A percentile compares a stretch with the other conserved stretches of the same genome.
These are phyloP conservation scores for Fusarium pininemorale DNA, from an alignment of 2,329 filamentous ascomycete genomes.

Conservation along the genomic window DNA sequence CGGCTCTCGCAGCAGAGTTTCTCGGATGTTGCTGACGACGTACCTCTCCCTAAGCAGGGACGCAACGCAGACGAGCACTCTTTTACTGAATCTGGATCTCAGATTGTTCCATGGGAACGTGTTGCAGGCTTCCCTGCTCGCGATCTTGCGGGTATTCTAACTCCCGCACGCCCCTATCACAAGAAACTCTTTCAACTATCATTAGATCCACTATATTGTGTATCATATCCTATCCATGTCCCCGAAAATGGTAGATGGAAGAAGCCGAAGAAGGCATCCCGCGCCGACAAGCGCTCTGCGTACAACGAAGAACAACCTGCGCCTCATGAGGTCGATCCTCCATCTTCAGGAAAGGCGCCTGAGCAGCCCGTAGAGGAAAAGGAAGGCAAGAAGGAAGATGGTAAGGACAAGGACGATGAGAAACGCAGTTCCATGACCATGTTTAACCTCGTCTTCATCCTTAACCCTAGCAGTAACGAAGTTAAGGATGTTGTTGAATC, in stretches of 20 bases:
- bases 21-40: conserved; percentile 49
- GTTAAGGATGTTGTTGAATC: conserved; percentile 78
- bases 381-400: conserved; percentile 42
- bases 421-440: conserved; percentile 84
- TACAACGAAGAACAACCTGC: conserved; percentile 46
- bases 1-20: conserved; percentile 53
- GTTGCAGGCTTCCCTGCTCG: conserved; percentile 79
- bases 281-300: conserved; percentile 48
- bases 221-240: conserved; percentile 86
- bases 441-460: conserved; percentile 96
- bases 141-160: conserved; percentile 82
- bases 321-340: conserved; percentile 43
- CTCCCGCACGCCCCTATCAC: conserved; percentile 78
- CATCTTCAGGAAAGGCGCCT: conserved; percentile 36
- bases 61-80: conserved; percentile 65
- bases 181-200: conserved; percentile 85
- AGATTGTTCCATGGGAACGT: conserved; percentile 74
- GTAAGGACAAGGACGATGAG: conserved; percentile 58
- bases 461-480: conserved; percentile 82
- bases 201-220: conserved; percentile 80
- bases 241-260: conserved; percentile 83
- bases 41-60: conserved; percentile 55
- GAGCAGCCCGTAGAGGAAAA: conserved; percentile 43
- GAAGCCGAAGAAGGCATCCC: conserved; percentile 65
- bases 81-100: conserved; percentile 64